Base-by-base conservation (phyloP, 352 stramenopile species). In the Phytophthora citricola region DNA sequence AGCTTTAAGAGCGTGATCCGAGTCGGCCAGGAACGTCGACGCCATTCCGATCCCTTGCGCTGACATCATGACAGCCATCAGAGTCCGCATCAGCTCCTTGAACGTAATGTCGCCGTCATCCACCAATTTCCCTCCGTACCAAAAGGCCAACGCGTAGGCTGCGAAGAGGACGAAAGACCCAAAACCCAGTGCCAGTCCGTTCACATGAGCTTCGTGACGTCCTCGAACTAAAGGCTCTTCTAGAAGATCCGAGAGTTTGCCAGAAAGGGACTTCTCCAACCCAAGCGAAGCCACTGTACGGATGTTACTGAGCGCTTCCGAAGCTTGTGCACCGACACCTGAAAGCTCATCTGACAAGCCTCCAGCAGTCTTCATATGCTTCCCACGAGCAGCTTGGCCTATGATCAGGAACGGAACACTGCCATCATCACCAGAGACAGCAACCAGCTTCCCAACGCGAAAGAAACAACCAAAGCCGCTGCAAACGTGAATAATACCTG, bases 1-100 rank as follows among this genome's bases (percentile, higher is more conserved):
- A 8, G 76, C 70, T 5, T 95, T 76, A 7, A 78, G 81, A 5
- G 91, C 88, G 44, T 96, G 81, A 60, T 97, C 89, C 4, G 70
- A 73, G 20, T 88, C 76, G 0, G 45, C 68, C 5, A 83, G 31
- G 4, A 44, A 82, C 0, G 56, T 51, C 0, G 59, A 36, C 0
- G 71, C 70, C 5, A 44, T 58, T 22, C 76, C 58, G 29, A 88
- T 76, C 4, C 63, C 44, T 43, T 70, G 61, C 0, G 69, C 39
- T 1, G 67, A 57, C 69, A 89, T 84, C 47, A 90, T 85, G 58
- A 75, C 80, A 31, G 56, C 71, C 75, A 68, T 86, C 0, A 91
- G 60, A 2, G 82, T 83, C 2, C 77, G 69, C 26, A 80, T 60
- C 4, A 66, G 20, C 32, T 66, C 29, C 26, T 49, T 53, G 24